These are phyloP conservation scores for Eruca vesicaria DNA, from an alignment of 441 rosid genomes.

Conservation along the genomic window DNA sequence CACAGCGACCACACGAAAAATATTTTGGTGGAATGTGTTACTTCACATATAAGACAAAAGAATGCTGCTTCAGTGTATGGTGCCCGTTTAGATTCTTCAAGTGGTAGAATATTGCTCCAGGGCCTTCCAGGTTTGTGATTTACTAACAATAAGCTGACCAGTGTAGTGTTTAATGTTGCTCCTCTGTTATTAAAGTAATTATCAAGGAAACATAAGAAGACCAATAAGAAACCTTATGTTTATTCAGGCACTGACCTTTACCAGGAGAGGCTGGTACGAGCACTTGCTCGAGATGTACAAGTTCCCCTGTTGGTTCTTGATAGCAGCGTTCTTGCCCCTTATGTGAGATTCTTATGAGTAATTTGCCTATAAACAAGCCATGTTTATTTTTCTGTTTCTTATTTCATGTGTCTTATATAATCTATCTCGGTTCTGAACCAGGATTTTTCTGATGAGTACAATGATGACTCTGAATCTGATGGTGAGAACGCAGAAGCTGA, in stretches of 20 bases:
- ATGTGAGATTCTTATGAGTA: conserved; percentile 56
- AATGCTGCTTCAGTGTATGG: conserved; percentile 56
- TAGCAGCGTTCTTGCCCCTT: conserved; percentile 86
- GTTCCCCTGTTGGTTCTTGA: conserved; percentile 85
- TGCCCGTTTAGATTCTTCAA: conserved; percentile 71
- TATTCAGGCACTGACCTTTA: conserved; percentile 84
- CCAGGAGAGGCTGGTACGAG: conserved; percentile 84
- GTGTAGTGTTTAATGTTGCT: conserved; percentile 7
- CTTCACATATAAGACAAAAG: conserved; percentile 75
- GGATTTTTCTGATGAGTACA: conserved; percentile 73
- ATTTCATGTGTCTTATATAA: neutral
- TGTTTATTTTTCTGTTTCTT: neutral
- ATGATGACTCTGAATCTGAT: conserved; percentile 62
- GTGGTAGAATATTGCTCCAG: conserved; percentile 85
- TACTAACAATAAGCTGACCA: neutral
- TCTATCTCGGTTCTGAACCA: conserved; percentile 35
- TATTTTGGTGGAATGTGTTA: conserved; percentile 73
- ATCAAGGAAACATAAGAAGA: no score
- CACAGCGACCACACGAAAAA: conserved; percentile 69
- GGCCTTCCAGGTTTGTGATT: conserved; percentile 70
- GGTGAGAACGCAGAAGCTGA: conserved; percentile 50
- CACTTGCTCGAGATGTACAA: conserved; percentile 76
- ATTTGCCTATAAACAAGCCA: neutral
- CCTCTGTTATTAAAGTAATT: neutral
- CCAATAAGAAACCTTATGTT: conserved; percentile 4